A percentile compares a stretch with the other conserved stretches of the same genome.
Conservation (phyloP, 2,329 filamentous ascomycete species). For the Cercospora berteroae region DNA sequence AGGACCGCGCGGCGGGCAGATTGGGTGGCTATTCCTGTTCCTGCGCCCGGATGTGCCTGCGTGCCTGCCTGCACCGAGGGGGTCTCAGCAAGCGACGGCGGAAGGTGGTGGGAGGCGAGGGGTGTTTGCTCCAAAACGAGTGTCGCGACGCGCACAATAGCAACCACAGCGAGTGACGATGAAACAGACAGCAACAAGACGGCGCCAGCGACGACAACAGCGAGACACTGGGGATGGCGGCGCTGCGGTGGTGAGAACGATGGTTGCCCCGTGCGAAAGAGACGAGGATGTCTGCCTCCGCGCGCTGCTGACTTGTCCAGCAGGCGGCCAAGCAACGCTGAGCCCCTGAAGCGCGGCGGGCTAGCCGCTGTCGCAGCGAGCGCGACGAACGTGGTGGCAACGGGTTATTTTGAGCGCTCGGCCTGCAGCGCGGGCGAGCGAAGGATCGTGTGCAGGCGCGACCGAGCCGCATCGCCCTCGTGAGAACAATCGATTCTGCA, state of each 20-base stretch:
- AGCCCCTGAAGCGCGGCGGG: conserved; percentile 1
- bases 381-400: background rate
- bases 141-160: background rate
- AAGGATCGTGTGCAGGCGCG: background rate
- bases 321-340: background rate
- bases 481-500: background rate
- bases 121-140: background rate
- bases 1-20: background rate
- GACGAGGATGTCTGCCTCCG: background rate
- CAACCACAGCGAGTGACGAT: background rate
- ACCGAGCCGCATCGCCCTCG: background rate
- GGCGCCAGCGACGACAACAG: background rate
- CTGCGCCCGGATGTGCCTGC: background rate
- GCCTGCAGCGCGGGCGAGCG: background rate
- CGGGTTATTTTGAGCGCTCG: background rate
- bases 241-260: conserved; percentile 1
- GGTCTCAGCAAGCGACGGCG: background rate
- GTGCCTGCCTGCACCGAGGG: background rate
- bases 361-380: background rate
- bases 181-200: background rate
- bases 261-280: conserved; percentile 3
- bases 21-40: background rate
- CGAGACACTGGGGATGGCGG: background rate
- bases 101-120: background rate
- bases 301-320: background rate